Percentiles rank a stretch among this genome's conserved stretches.
phyloP scores from a whole-genome alignment of 805 yeast species.

The Candida hispaniensis region DNA sequence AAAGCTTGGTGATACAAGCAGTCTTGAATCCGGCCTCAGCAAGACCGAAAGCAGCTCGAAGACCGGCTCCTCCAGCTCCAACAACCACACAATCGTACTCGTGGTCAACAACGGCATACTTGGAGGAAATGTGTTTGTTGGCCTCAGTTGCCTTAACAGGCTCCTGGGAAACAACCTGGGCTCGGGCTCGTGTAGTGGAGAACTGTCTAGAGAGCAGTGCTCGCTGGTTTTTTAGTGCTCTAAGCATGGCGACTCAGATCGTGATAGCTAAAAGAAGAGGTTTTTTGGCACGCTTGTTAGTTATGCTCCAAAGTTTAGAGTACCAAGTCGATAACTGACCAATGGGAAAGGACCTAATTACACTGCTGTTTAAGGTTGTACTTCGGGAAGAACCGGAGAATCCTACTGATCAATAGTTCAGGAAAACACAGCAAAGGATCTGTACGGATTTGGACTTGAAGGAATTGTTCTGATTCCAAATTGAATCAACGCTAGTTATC shows the following conservation, averaged over 20 bases:
- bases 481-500: too few relatives aligned
- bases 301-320: too few relatives aligned
- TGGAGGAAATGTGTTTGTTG: constrained; percentile 44
- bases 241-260: constrained; percentile 16
- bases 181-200: constrained; percentile 25
- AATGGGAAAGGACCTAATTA: too few relatives aligned
- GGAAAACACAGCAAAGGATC: too few relatives aligned
- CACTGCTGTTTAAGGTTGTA: too few relatives aligned
- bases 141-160: constrained; percentile 37
- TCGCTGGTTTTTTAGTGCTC: constrained; percentile 16
- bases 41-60: constrained; percentile 95
- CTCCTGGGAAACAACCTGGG: constrained; percentile 29
- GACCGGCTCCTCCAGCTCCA: constrained; percentile 99
- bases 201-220: constrained; percentile 20
- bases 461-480: too few relatives aligned
- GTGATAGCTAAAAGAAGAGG: too few relatives aligned
- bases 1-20: constrained; percentile 92
- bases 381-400: too few relatives aligned
- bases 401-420: too few relatives aligned
- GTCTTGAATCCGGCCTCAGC: constrained; percentile 96
- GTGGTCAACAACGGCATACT: constrained; percentile 90
- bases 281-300: too few relatives aligned
- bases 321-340: too few relatives aligned
- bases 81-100: constrained; percentile 97
- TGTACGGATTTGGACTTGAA: too few relatives aligned